Conservation (phyloP, 768 basidiomycete species). For the Strobilomyces dryophilus region DNA sequence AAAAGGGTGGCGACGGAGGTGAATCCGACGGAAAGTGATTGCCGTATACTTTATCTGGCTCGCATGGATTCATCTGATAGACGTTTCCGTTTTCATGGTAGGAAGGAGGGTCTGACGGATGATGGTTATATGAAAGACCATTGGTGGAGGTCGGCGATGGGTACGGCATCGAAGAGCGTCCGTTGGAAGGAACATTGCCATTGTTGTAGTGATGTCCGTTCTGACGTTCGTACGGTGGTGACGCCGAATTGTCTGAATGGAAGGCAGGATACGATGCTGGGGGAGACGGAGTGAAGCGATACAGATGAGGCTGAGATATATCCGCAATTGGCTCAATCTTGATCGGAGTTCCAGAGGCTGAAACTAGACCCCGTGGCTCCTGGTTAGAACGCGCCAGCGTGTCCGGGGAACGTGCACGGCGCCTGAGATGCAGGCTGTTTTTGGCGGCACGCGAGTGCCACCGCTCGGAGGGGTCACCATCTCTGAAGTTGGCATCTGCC, state of each 20-base stretch:
- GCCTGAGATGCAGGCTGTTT: constrained; percentile 47
- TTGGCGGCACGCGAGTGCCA: constrained; percentile 84
- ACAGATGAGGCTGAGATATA: constrained; percentile 46
- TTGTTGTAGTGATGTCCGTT: constrained; percentile 32
- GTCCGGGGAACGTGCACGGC: constrained; percentile 36
- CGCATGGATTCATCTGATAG: constrained; percentile 34
- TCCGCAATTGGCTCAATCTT: constrained; percentile 62
- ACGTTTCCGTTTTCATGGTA: constrained; percentile 34
- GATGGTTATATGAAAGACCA: constrained; percentile 31
- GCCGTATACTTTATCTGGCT: constrained; percentile 32
- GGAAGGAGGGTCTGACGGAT: constrained; percentile 30
- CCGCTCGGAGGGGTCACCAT: constrained; percentile 78
- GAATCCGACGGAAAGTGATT: constrained; percentile 30
- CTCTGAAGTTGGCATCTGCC: constrained; percentile 75
- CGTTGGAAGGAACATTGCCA: constrained; percentile 27
- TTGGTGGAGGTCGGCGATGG: constrained; percentile 33
- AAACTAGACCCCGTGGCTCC: constrained; percentile 37
- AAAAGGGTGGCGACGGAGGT: constrained; percentile 40
- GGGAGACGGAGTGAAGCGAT: constrained; percentile 67
- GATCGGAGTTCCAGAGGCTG: constrained; percentile 54
- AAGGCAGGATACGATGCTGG: constrained; percentile 52
- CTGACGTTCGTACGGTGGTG: constrained; percentile 33
- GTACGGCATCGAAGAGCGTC: constrained; percentile 31
- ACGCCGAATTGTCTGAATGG: constrained; percentile 40
- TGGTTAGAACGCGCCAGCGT: constrained; percentile 31